These are phyloP conservation scores for Kodamaea fukazawae DNA, from an alignment of 805 yeast species.

Conservation along the genomic window DNA sequence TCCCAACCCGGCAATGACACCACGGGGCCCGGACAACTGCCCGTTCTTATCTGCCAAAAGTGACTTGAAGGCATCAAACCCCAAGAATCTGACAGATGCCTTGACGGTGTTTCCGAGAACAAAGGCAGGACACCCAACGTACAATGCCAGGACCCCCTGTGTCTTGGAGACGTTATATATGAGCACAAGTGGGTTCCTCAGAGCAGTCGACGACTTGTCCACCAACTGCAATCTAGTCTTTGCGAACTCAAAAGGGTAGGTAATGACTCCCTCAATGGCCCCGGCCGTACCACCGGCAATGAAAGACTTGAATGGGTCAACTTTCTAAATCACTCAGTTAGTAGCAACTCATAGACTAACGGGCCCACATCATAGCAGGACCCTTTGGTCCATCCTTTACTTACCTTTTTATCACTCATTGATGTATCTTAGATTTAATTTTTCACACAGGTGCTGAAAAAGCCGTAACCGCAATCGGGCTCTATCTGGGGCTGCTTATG, in stretches of 20 bases:
- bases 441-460: not conserved
- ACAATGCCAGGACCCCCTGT: slow-evolving; percentile 77
- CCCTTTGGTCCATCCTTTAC: too few species aligned
- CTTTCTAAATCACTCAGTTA: too few species aligned
- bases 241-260: slow-evolving; percentile 97
- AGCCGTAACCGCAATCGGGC: too few species aligned
- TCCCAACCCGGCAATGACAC: slow-evolving; percentile 95
- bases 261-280: slow-evolving; percentile 87
- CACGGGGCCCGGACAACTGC: slow-evolving; percentile 82
- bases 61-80: slow-evolving; percentile 83
- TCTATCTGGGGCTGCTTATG: too few species aligned
- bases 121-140: slow-evolving; percentile 95
- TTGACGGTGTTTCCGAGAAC: slow-evolving; percentile 95
- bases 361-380: not conserved
- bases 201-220: slow-evolving; percentile 58
- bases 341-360: not conserved
- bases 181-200: slow-evolving; percentile 81
- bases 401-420: slow-evolving; percentile 12
- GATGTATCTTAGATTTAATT: not conserved
- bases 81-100: slow-evolving; percentile 92
- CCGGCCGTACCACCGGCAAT: slow-evolving; percentile 97
- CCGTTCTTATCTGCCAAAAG: slow-evolving; percentile 80
- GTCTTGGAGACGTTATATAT: slow-evolving; percentile 70
- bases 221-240: slow-evolving; percentile 87
- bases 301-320: slow-evolving; percentile 77